These are phyloP conservation scores for Eutrema salsugineum DNA, from an alignment of 441 rosid genomes.

Conservation along the genomic window DNA sequence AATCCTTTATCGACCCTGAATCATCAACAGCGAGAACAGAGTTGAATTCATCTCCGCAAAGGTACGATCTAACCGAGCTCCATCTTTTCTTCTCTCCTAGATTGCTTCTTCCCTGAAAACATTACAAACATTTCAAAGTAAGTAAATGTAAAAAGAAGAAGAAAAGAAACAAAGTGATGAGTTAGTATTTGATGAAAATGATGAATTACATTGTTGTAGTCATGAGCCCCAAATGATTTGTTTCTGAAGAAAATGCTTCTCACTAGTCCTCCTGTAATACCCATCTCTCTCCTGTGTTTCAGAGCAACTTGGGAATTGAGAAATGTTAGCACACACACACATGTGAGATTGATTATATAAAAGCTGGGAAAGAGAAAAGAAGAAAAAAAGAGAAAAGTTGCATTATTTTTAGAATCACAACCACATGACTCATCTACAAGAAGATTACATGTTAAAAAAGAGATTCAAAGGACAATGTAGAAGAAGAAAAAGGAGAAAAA, in stretches of 20 bases:
- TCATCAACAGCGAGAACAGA: constrained; percentile 74
- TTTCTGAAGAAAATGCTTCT: constrained; percentile 66
- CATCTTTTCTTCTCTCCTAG: constrained; percentile 50
- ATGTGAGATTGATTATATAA: constrained; percentile 25
- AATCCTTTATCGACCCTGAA: constrained; percentile 67
- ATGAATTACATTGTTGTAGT: constrained; percentile 30
- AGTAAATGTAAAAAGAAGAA: background rate
- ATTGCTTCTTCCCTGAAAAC: constrained; percentile 46
- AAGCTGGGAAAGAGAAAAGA: background rate
- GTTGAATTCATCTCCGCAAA: constrained; percentile 67
- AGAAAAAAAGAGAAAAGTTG: background rate
- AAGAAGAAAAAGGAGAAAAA: background rate
- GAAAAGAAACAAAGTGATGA: background rate
- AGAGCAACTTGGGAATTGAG: constrained; percentile 17
- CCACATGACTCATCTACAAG: constrained; percentile 22
- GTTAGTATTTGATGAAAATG: background rate
- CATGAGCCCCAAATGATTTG: constrained; percentile 42
- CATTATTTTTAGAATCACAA: constrained; percentile 24
- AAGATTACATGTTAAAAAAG: constrained; percentile 8
- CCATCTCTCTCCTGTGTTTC: constrained; percentile 45
- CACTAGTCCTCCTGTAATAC: constrained; percentile 67
- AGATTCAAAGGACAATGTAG: background rate
- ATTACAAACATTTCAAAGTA: background rate
- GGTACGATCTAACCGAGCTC: constrained; percentile 60
- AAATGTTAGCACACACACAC: constrained; percentile 9